phyloP scores from a whole-genome alignment of 148 eudicot genomes.

The Chenopodium quinoa region DNA sequence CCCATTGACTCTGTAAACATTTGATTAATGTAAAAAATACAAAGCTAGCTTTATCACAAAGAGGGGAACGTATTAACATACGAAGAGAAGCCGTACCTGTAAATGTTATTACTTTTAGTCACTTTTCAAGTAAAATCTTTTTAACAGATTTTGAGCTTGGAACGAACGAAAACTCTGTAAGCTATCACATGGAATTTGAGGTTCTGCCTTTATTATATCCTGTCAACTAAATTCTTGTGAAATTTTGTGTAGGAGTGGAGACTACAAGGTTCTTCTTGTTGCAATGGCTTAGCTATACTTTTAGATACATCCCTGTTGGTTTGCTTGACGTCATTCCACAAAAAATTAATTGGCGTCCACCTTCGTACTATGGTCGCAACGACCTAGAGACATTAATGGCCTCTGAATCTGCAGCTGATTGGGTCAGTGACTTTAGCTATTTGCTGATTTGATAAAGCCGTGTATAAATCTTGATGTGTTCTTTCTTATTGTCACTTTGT shows the following conservation, averaged over 20 bases:
- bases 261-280: constrained; percentile 91
- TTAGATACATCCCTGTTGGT: constrained; percentile 84
- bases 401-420: constrained; percentile 97
- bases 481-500: constrained; percentile 3
- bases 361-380: constrained; percentile 83
- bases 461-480: background rate
- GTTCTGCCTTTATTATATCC: background rate
- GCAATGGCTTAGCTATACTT: constrained; percentile 93
- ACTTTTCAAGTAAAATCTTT: too few species aligned
- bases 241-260: constrained; percentile 72
- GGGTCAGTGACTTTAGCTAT: constrained; percentile 47
- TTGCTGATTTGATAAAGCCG: background rate
- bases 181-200: background rate
- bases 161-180: too few species aligned
- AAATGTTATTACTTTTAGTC: background rate
- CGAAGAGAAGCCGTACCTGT: background rate
- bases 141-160: too few species aligned
- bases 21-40: background rate
- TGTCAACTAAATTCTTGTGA: background rate
- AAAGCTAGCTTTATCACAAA: background rate
- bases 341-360: constrained; percentile 78
- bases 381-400: constrained; percentile 97
- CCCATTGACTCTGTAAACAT: too few species aligned
- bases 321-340: constrained; percentile 88
- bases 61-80: background rate